A percentile compares a stretch with the other conserved stretches of the same genome.
Evolutionary conservation across 208 protist species (phyloP).

Genomic region (Acanthamoeba lenticulata): DNA sequence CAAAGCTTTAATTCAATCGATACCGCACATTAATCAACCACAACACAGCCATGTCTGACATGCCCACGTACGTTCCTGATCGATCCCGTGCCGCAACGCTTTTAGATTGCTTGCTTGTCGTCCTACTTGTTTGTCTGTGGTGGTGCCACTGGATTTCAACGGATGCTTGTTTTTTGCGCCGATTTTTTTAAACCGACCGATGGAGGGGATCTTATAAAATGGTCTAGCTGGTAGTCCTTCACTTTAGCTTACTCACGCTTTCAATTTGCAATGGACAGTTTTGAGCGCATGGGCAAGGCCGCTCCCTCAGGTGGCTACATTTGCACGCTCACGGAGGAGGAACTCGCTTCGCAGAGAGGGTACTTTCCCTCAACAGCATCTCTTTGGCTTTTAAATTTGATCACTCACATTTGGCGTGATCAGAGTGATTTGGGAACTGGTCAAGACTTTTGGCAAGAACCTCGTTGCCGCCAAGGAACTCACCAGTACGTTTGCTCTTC

Average conservation of each 20-base stretch:
- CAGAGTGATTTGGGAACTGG: conserved; percentile 75
- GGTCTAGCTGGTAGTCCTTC: no score
- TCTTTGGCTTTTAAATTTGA: background rate
- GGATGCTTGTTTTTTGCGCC: no score
- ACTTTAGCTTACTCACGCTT: background rate
- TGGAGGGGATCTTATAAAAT: no score
- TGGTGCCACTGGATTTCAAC: no score
- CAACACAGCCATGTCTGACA: background rate
- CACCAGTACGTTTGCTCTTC: conserved; percentile 49
- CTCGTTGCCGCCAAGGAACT: conserved; percentile 76
- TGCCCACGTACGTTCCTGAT: background rate
- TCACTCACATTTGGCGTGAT: background rate
- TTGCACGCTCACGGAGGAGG: conserved; percentile 5
- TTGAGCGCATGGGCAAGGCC: conserved; percentile 11
- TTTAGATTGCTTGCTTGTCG: no score
- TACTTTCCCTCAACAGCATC: background rate
- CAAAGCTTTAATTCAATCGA: no score
- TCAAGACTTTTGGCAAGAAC: conserved; percentile 74
- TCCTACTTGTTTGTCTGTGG: no score
- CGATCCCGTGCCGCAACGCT: no score
- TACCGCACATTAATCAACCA: no score
- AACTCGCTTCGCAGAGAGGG: conserved; percentile 4
- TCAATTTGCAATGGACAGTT: background rate
- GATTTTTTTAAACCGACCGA: no score
- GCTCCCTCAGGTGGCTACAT: conserved; percentile 4